Conservation (phyloP, 31 red algal genomes). For the Endocladia muricata region DNA sequence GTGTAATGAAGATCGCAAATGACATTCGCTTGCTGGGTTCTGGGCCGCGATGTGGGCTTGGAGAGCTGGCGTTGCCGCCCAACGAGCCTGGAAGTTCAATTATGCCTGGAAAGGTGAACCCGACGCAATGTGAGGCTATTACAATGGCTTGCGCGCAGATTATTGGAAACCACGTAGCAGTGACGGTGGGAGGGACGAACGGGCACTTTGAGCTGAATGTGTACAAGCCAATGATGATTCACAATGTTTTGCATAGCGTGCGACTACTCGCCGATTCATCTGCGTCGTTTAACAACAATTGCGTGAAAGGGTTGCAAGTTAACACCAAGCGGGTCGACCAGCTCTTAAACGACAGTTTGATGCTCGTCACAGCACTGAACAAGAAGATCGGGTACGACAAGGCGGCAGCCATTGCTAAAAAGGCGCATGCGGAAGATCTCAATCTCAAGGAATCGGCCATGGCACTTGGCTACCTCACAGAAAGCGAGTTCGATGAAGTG, state of each 20-base stretch:
- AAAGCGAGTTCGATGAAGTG: constrained; percentile 72
- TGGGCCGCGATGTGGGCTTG: constrained; percentile 92
- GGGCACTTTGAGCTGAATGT: constrained; percentile 99
- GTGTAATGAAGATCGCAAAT: constrained; percentile 94
- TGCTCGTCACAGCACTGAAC: constrained; percentile 97
- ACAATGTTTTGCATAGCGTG: constrained; percentile 77
- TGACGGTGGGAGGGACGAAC: constrained; percentile 79
- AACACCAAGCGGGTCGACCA: constrained; percentile 61
- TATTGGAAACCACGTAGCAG: constrained; percentile 85
- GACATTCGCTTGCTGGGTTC: constrained; percentile 87
- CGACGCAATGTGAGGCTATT: constrained; percentile 93
- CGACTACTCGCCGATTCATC: constrained; percentile 73
- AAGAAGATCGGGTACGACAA: constrained; percentile 97
- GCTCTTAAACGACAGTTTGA: constrained; percentile 71
- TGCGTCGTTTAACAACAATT: constrained; percentile 70
- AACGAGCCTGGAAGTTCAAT: constrained; percentile 98
- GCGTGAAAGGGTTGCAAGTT: constrained; percentile 67
- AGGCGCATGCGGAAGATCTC: constrained; percentile 80
- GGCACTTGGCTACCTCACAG: constrained; percentile 47
- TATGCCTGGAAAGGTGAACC: constrained; percentile 99
- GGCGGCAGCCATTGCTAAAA: constrained; percentile 93
- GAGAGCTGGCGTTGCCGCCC: constrained; percentile 80
- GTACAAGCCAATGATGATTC: constrained; percentile 92
- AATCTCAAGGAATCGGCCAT: constrained; percentile 75
- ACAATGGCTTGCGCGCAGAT: constrained; percentile 94